Evolutionary conservation across 139 green algal species (phyloP), one percentile per base, ranked within the genome.

Genomic region (Microglena sp.): DNA sequence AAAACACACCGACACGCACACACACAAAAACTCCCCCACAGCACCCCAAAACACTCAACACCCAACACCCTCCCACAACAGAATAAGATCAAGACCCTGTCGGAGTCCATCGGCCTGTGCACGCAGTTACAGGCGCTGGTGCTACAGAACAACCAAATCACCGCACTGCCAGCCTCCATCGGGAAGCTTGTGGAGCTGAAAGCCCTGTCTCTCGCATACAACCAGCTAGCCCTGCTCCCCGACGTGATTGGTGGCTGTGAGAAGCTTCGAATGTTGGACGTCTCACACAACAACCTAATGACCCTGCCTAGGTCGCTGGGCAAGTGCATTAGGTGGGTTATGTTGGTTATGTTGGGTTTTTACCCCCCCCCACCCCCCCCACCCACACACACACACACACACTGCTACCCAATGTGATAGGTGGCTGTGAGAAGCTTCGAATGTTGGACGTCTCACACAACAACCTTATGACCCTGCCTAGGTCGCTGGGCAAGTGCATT

Each of bases 361-460:
- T n/a, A n/a, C n/a, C n/a, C n/a, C 40, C 40, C 40, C 40, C 40
- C 40, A 11, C 40, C 40, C 40, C 18, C 40, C 18, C 11, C 40
- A 50, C 28, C 4, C 0, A n/a, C n/a, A n/a, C n/a, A n/a, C n/a
- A n/a, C n/a, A n/a, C n/a, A n/a, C n/a, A n/a, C n/a, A n/a, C n/a
- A n/a, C n/a, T n/a, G n/a, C n/a, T n/a, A n/a, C n/a, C n/a, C n/a
- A n/a, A n/a, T n/a, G n/a, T n/a, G n/a, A n/a, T n/a, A n/a, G n/a
- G n/a, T n/a, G n/a, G n/a, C n/a, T n/a, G n/a, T 15, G 22, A 33
- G 22, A 63, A 26, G 3, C 50, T 68, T 11, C 60, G 70, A 27
- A 72, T 77, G 46, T 64, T 82, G 11, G 68, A 82, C 56, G 29
- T 82, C 24, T 78, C 70, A 21, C 78, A 77, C 67, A 84, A 84